Percentiles rank a stretch among this genome's conserved stretches.
phyloP scores from a whole-genome alignment of 2,329 filamentous ascomycete genomes.

The Leptographium lundbergii region DNA sequence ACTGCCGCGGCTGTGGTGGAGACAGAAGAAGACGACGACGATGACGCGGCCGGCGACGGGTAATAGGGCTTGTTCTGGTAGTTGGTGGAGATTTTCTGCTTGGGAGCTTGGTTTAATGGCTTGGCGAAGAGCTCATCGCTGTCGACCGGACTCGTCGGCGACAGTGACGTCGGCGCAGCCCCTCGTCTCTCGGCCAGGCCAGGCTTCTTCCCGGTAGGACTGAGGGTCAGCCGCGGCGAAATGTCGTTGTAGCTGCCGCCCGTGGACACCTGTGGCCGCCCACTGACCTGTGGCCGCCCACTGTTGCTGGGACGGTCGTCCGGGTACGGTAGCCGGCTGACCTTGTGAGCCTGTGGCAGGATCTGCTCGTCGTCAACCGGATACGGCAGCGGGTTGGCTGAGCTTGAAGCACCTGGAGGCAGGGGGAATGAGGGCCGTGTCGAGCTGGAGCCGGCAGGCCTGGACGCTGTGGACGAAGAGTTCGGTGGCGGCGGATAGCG shows the following conservation, averaged over 20 bases:
- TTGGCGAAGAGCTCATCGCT: constrained; percentile 71
- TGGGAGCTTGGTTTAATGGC: constrained; percentile 29
- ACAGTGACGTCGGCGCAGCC: constrained; percentile 68
- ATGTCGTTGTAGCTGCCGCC: constrained; percentile 34
- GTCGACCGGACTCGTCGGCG: constrained; percentile 65
- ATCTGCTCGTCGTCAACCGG: constrained; percentile 54
- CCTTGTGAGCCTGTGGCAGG: constrained; percentile 26
- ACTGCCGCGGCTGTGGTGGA: background rate
- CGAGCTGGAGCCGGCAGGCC: constrained; percentile 18
- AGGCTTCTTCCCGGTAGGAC: constrained; percentile 40
- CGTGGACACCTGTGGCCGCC: constrained; percentile 20
- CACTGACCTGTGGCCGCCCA: constrained; percentile 20
- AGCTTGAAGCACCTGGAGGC: constrained; percentile 58
- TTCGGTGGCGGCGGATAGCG: constrained; percentile 37
- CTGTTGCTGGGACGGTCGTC: constrained; percentile 24
- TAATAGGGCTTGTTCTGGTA: constrained; percentile 49
- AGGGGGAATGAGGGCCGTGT: constrained; percentile 49
- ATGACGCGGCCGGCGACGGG: constrained; percentile 34
- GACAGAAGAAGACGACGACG: background rate
- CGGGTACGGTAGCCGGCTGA: constrained; percentile 29
- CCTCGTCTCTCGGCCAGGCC: constrained; percentile 72
- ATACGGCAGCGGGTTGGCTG: constrained; percentile 55
- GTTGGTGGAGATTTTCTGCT: constrained; percentile 24
- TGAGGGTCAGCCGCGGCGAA: constrained; percentile 41
- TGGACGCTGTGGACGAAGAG: constrained; percentile 26